Evolutionary conservation across 2,329 filamentous ascomycete species (phyloP).

Genomic region (Aspergillus glaucus): DNA sequence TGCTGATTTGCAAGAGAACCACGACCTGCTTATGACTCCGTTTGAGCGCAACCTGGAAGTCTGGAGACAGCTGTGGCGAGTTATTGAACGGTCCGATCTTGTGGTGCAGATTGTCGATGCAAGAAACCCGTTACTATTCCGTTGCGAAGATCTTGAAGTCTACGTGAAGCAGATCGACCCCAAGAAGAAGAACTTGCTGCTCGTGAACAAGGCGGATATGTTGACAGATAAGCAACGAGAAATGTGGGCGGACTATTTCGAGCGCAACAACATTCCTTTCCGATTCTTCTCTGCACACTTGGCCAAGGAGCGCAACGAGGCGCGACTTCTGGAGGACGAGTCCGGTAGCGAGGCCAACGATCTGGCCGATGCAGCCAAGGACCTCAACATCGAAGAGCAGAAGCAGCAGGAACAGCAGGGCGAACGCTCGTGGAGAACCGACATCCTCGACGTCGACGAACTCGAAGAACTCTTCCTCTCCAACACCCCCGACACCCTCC

Average conservation of each 20-base stretch:
- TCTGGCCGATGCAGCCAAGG: slow-evolving; percentile 15
- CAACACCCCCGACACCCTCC: slow-evolving; percentile 56
- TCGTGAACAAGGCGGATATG: slow-evolving; percentile 99
- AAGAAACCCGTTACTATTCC: slow-evolving; percentile 85
- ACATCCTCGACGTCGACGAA: slow-evolving; percentile 88
- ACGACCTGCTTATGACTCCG: slow-evolving; percentile 92
- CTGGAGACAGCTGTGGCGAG: slow-evolving; percentile 95
- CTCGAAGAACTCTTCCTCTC: slow-evolving; percentile 80
- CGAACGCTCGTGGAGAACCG: slow-evolving; percentile 47
- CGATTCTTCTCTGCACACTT: slow-evolving; percentile 93
- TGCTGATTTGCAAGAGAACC: slow-evolving; percentile 86
- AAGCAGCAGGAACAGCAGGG: slow-evolving; percentile 16
- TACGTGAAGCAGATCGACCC: slow-evolving; percentile 91
- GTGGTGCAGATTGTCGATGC: slow-evolving; percentile 98
- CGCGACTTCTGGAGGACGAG: slow-evolving; percentile 49
- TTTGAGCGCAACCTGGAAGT: slow-evolving; percentile 97
- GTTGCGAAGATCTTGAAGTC: slow-evolving; percentile 83
- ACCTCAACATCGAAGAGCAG: slow-evolving; percentile 40
- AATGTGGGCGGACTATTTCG: slow-evolving; percentile 82
- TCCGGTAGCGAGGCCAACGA: slow-evolving; percentile 33
- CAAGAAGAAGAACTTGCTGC: slow-evolving; percentile 80
- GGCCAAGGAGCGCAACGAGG: slow-evolving; percentile 83
- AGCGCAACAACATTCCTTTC: slow-evolving; percentile 73
- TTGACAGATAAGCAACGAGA: slow-evolving; percentile 80
- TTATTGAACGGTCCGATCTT: slow-evolving; percentile 92